phyloP scores from a whole-genome alignment of 1,284 basidiomycete species.

The Sporisorium reilianum region DNA sequence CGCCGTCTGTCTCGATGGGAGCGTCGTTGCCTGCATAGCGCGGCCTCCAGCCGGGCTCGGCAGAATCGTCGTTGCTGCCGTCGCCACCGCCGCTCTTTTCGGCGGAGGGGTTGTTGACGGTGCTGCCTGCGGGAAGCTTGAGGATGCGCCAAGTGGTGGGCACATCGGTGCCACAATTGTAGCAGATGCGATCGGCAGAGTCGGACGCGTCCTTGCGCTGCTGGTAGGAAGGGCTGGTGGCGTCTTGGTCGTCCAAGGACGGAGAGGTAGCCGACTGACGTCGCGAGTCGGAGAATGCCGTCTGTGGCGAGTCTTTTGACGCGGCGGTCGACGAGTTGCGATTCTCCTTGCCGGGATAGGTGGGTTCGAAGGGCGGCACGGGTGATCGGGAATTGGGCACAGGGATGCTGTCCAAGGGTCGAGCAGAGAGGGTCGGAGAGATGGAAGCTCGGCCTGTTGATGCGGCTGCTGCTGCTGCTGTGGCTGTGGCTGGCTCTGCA shows the following conservation, averaged over 20 bases:
- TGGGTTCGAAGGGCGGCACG: constrained; percentile 7
- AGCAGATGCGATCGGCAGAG: constrained; percentile 47
- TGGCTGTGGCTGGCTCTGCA: constrained; percentile 8
- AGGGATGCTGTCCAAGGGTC: constrained; percentile 27
- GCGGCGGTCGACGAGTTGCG: constrained; percentile 8
- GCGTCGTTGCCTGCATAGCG: constrained; percentile 21
- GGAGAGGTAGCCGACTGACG: constrained; percentile 25
- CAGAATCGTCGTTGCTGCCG: constrained; percentile 16
- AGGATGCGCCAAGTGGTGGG: constrained; percentile 60
- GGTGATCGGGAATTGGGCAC: constrained; percentile 22
- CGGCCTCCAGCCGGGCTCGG: constrained; percentile 22
- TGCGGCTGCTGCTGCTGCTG: constrained; percentile 5
- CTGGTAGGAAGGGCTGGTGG: constrained; percentile 11
- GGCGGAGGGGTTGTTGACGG: constrained; percentile 48
- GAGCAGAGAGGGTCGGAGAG: constrained; percentile 25
- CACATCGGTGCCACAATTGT: constrained; percentile 60
- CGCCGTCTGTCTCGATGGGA: constrained; percentile 45
- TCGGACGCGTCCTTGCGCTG: constrained; percentile 37
- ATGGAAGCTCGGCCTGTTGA: constrained; percentile 11
- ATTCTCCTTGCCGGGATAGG: constrained; percentile 35
- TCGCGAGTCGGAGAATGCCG: constrained; percentile 12
- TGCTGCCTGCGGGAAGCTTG: constrained; percentile 45
- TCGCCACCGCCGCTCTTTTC: constrained; percentile 32
- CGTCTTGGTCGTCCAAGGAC: constrained; percentile 22
- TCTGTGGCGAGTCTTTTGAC: constrained; percentile 23